Conservation (phyloP, 768 basidiomycete genomes). For the Psilocybe sp. region DNA sequence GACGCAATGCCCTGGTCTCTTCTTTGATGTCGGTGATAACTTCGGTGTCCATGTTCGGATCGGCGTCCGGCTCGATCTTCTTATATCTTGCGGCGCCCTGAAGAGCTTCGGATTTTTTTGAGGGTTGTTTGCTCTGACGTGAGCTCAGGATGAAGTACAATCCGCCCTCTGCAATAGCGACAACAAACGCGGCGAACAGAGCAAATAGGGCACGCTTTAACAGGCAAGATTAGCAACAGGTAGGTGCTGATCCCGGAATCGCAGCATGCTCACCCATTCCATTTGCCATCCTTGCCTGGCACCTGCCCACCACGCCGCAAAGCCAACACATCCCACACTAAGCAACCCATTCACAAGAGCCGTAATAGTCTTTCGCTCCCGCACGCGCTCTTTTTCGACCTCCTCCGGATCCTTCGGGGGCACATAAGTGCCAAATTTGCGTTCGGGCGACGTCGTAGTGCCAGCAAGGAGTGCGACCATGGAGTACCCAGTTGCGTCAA, state of each 20-base stretch:
- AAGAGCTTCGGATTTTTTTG: constrained; percentile 15
- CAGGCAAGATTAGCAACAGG: constrained; percentile 6
- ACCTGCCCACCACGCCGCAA: constrained; percentile 74
- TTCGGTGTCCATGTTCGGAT: constrained; percentile 5
- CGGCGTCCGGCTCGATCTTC: constrained; percentile 31
- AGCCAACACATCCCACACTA: constrained; percentile 64
- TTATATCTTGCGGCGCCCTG: constrained; percentile 27
- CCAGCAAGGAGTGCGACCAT: constrained; percentile 81
- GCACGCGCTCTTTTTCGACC: constrained; percentile 39
- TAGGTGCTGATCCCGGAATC: constrained; percentile 2
- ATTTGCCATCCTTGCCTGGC: constrained; percentile 58
- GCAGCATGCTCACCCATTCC: constrained; percentile 64
- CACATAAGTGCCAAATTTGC: constrained; percentile 55
- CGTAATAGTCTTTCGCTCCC: constrained; percentile 66
- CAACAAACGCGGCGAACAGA: constrained; percentile 56
- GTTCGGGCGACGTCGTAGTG: constrained; percentile 73
- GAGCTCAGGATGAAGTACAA: constrained; percentile 76
- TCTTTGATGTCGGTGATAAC: constrained; percentile 9
- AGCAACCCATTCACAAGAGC: constrained; percentile 69
- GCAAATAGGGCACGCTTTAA: constrained; percentile 59
- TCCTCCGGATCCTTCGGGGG: constrained; percentile 47
- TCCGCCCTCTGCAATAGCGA: constrained; percentile 67
- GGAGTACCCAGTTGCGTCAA: constrained; percentile 55
- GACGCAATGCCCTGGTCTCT: constrained; percentile 4
- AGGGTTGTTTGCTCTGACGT: constrained; percentile 26